A percentile compares a stretch with the other conserved stretches of the same genome.
Conservation (phyloP, 2,329 filamentous ascomycete genomes). For the Decorospora gaudefroyi region DNA sequence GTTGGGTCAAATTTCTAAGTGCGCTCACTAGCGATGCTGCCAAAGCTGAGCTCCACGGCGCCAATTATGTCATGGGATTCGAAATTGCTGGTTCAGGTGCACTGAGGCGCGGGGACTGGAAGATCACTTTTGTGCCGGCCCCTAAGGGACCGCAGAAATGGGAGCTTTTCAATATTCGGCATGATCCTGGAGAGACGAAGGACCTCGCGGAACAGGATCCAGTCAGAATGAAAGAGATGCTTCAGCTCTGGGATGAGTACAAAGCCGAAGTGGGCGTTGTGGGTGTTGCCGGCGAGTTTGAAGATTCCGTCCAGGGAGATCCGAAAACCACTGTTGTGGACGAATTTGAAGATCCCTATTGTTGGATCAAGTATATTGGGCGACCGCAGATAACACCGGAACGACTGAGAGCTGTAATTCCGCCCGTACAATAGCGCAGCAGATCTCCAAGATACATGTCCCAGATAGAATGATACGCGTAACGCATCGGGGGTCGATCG, state of each 20-base stretch:
- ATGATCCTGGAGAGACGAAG: slow-evolving; percentile 58
- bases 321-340: no score
- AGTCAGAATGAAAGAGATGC: background rate
- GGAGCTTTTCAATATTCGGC: slow-evolving; percentile 60
- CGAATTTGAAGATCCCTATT: no score
- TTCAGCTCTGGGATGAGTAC: slow-evolving; percentile 1
- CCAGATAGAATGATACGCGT: no score
- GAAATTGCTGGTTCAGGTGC: slow-evolving; percentile 60
- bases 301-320: no score
- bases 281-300: background rate
- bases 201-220: slow-evolving; percentile 41
- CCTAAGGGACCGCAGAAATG: slow-evolving; percentile 61
- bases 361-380: no score
- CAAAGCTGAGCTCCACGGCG: slow-evolving; percentile 58
- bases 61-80: slow-evolving; percentile 61
- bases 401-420: no score
- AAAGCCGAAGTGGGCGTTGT: slow-evolving; percentile 1
- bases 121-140: slow-evolving; percentile 62
- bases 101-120: slow-evolving; percentile 61
- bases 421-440: no score
- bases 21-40: no score
- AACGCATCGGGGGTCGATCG: no score
- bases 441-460: no score
- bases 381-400: no score
- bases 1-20: no score